Evolutionary conservation across 2,329 filamentous ascomycete species (phyloP), one percentile per base, ranked within the genome.

Genomic region (Aureobasidium lini): DNA sequence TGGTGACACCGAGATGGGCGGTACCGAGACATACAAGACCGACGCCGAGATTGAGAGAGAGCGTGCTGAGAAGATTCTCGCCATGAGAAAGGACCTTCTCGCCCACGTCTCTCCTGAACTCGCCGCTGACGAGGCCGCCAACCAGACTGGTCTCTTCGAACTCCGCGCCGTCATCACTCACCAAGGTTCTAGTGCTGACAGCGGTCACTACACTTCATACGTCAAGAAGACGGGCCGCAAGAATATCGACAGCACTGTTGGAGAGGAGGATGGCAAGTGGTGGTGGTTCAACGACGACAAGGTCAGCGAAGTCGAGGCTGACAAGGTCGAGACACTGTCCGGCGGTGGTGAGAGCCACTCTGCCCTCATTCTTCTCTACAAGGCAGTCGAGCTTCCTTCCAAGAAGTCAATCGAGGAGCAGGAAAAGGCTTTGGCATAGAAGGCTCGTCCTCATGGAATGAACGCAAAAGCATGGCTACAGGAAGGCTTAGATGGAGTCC

Each of bases 201-300:
- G 93, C 68, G 94, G 94, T 7, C 94, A 99, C 75, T 99, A 99
- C 79, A 99, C 95, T 4, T 87, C 92, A 0, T 99, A 96, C 71
- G 89, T 99, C 66, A 99, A 97, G 82, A 96, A 99, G 81, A 81
- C 87, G 62, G 86, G 83, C 0, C 76, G 79, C 9, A 76, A 90
- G 60, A 88, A 95, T 66, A 80, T 86, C 15, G 84, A 85, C 68
- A 90, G 89, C 65, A 89, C 90, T 77, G 79, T 84, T 68, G 84
- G 83, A 57, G 85, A 88, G 69, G 90, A 95, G 70, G 90, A 95
- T 70, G 91, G 89, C 66, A 96, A 91, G 68, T 99, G 94, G 94
- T 99, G 94, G 93, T 99, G 94, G 93, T 99, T 99, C 81, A 97
- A 99, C 73, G 94, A 99, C 69, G 93, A 99, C 71, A 95, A 91